Percentiles rank a stretch among this genome's conserved stretches.
Evolutionary conservation across 768 basidiomycete species (phyloP).

Genomic region (Leccinellum rugosiceps): DNA sequence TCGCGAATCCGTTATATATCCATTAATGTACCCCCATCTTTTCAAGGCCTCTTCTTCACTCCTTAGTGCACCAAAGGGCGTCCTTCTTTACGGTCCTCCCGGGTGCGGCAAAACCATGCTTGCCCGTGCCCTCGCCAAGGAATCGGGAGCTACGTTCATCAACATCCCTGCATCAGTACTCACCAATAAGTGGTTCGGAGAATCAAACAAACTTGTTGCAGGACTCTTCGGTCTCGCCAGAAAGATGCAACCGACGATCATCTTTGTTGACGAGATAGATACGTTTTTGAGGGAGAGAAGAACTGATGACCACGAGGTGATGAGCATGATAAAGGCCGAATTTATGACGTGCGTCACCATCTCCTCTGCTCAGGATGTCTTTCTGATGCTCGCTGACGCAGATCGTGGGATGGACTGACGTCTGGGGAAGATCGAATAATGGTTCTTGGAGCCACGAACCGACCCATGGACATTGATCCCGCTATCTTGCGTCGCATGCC

Average conservation of each 20-base stretch:
- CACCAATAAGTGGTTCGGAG: slow-evolving; percentile 83
- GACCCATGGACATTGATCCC: slow-evolving; percentile 87
- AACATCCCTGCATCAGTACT: slow-evolving; percentile 75
- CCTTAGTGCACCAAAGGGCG: slow-evolving; percentile 91
- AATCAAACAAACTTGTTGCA: slow-evolving; percentile 93
- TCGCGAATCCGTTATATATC: slow-evolving; percentile 94
- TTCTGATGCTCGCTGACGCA: slow-evolving; percentile 25
- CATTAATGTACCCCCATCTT: slow-evolving; percentile 84
- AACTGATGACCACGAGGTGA: slow-evolving; percentile 92
- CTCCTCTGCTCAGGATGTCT: background rate
- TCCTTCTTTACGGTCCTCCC: slow-evolving; percentile 92
- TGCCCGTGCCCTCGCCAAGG: slow-evolving; percentile 97
- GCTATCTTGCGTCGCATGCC: slow-evolving; percentile 97
- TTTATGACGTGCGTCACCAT: slow-evolving; percentile 74
- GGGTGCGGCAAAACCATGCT: slow-evolving; percentile 99
- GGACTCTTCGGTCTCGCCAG: slow-evolving; percentile 91
- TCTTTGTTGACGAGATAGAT: slow-evolving; percentile 99
- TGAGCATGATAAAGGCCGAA: slow-evolving; percentile 97
- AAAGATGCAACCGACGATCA: slow-evolving; percentile 92
- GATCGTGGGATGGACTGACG: slow-evolving; percentile 92
- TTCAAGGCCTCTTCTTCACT: slow-evolving; percentile 81
- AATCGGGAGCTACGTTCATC: slow-evolving; percentile 96
- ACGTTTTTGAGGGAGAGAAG: slow-evolving; percentile 88
- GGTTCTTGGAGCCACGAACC: slow-evolving; percentile 92
- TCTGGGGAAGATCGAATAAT: slow-evolving; percentile 80